Conservation (phyloP, 495 filamentous ascomycete genomes). For the Xylaria bambusicola region DNA sequence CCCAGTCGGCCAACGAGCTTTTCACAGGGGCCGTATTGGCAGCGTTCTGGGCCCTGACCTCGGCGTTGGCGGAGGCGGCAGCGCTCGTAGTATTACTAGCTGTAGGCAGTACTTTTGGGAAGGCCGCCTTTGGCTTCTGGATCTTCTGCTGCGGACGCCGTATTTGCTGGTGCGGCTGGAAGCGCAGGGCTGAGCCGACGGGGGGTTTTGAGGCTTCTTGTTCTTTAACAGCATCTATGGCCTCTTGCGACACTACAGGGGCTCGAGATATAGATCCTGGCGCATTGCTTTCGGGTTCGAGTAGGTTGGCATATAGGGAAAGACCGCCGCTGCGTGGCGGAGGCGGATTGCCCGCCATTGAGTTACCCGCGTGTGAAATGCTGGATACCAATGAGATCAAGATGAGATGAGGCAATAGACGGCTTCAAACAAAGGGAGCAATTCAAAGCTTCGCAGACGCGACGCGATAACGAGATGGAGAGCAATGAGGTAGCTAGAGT, state of each 20-base stretch:
- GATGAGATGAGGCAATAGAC: no score
- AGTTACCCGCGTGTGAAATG: background rate
- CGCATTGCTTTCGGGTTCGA: conserved; percentile 40
- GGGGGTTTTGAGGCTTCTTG: conserved; percentile 68
- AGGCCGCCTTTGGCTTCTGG: conserved; percentile 68
- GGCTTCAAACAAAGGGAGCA: no score
- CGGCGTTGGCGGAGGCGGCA: background rate
- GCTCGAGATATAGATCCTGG: conserved; percentile 66
- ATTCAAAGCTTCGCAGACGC: no score
- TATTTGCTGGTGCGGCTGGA: conserved; percentile 66
- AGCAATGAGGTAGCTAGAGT: no score
- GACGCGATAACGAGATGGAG: no score
- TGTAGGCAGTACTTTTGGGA: conserved; percentile 36
- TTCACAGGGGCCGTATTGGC: conserved; percentile 45
- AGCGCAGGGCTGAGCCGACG: conserved; percentile 77
- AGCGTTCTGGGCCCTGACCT: conserved; percentile 10
- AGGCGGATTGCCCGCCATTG: conserved; percentile 35
- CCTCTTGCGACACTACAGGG: conserved; percentile 70
- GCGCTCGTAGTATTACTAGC: conserved; percentile 12
- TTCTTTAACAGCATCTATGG: conserved; percentile 52
- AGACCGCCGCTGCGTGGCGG: conserved; percentile 39
- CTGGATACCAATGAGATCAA: background rate
- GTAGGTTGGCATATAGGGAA: conserved; percentile 60
- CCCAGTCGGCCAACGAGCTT: conserved; percentile 83
- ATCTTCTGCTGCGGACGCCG: conserved; percentile 67